Evolutionary conservation across 78 protist genomes (phyloP).

Genomic region (Tieghemostelium lacteum): DNA sequence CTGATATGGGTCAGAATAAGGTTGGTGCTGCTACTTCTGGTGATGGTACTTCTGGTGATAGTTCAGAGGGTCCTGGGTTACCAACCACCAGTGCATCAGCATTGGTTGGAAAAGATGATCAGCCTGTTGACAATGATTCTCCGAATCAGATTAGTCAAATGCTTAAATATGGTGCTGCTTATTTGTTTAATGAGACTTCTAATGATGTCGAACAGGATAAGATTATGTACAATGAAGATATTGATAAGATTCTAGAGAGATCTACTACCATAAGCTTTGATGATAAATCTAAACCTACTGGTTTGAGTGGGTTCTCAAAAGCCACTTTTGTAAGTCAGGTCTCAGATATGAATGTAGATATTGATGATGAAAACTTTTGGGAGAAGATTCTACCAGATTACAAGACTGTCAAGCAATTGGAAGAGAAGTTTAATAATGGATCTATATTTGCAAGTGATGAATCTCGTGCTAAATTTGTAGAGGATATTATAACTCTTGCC

Average conservation of each 20-base stretch:
- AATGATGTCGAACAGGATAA: conserved; percentile 53
- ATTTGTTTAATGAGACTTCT: conserved; percentile 43
- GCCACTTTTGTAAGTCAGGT: conserved; percentile 76
- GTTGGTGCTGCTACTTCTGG: not conserved
- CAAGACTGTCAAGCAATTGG: conserved; percentile 75
- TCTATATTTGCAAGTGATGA: conserved; percentile 16
- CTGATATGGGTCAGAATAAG: not conserved
- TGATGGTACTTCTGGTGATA: not conserved
- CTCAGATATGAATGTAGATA: conserved; percentile 68
- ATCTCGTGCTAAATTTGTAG: conserved; percentile 36
- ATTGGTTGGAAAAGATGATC: not conserved
- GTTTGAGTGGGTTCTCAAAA: conserved; percentile 77
- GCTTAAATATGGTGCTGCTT: conserved; percentile 88
- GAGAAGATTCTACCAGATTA: conserved; percentile 81
- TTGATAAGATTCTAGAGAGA: conserved; percentile 85
- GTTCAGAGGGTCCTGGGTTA: not conserved
- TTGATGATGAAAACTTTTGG: conserved; percentile 90
- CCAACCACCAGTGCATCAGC: not conserved
- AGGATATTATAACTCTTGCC: conserved; percentile 36
- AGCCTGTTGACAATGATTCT: conserved; percentile 32
- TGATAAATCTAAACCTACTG: conserved; percentile 14
- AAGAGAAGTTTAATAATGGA: conserved; percentile 40
- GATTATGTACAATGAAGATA: conserved; percentile 71
- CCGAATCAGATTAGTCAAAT: conserved; percentile 78
- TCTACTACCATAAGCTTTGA: conserved; percentile 62